Percentiles rank a stretch among this genome's conserved stretches.
These are phyloP conservation scores for Polysphondylium violaceum DNA, from an alignment of 78 protist species.

Conservation along the genomic window DNA sequence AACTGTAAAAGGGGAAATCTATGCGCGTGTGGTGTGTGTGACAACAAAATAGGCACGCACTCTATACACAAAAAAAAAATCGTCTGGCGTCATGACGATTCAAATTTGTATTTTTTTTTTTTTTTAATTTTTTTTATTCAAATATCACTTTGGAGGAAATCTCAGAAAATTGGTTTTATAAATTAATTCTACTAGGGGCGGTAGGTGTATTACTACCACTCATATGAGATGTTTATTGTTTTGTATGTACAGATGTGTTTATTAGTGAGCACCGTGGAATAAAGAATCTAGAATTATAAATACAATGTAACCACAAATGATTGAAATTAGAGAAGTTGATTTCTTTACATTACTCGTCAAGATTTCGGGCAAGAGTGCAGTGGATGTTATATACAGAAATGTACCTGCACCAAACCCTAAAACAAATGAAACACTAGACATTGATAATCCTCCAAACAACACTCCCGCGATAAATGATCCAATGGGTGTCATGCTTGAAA, in stretches of 20 bases:
- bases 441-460: conserved; percentile 46
- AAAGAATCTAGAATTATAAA: conserved; percentile 36
- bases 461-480: conserved; percentile 32
- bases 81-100: too few species aligned
- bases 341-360: conserved; percentile 11
- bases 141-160: not conserved
- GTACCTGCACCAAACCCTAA: conserved; percentile 77
- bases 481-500: conserved; percentile 58
- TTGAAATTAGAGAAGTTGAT: not conserved
- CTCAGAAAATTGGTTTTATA: not conserved
- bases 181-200: not conserved
- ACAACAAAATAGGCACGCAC: too few species aligned
- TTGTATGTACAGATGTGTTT: too few species aligned
- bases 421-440: conserved; percentile 31
- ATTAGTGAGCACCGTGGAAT: conserved; percentile 31
- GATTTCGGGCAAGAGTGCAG: conserved; percentile 63
- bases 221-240: not conserved
- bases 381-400: conserved; percentile 66
- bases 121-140: not conserved
- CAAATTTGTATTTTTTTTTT: too few species aligned
- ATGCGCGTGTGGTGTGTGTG: too few species aligned
- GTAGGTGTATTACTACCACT: not conserved
- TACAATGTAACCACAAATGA: conserved; percentile 27
- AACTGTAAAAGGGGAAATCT: too few species aligned
- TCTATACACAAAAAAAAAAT: too few species aligned